Base-by-base conservation (phyloP, 2,329 filamentous ascomycete species). In the Atkinsonella texensis region DNA sequence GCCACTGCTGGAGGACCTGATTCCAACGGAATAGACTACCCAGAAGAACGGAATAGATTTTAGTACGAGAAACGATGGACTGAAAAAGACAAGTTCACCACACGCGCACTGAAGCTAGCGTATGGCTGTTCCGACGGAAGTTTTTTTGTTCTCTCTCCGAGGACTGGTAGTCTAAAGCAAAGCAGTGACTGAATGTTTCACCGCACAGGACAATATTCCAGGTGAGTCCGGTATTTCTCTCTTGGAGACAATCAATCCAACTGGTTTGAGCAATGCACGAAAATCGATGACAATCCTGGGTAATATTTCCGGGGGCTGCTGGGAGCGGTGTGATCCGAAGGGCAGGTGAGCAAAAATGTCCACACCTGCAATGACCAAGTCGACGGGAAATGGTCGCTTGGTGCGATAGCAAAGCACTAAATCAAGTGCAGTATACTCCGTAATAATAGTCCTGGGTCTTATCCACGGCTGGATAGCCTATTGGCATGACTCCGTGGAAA, bases 301-400 rank as follows among this genome's bases (percentile, higher is more conserved):
- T 38, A 28, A 18, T 40, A 33, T 13, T 33, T 46, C 43, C 49
- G 28, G 32, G 12, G 46, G 49, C 49, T 51, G 51, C 33, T 45
- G 28, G 28, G 17, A 54, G 52, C 52, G 52, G 52, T 54, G 52
- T 54, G 32, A 50, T 54, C 45, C 46, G 42, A 43, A 51, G 20
- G 35, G 49, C 52, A 52, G 52, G 33, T 49, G 49, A 54, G 33
- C 49, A 32, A 42, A 44, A 39, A 39, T 44, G 44, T 52, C 42
- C 41, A 46, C 49, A 45, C 48, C 40, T 48, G 45, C 45, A 42
- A 39, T 41, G 49, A 54, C 46, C 41, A 49, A 52, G 40, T 54
- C 52, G 46, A 49, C 49, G 42, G 43, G 20, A 17, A 23, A 32
- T 35, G 44, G 45, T 40, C 45, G 40, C 32, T 48, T 38, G 33